These are phyloP conservation scores for Erythrobasidium yunnanense DNA, from an alignment of 768 basidiomycete species.

Conservation along the genomic window DNA sequence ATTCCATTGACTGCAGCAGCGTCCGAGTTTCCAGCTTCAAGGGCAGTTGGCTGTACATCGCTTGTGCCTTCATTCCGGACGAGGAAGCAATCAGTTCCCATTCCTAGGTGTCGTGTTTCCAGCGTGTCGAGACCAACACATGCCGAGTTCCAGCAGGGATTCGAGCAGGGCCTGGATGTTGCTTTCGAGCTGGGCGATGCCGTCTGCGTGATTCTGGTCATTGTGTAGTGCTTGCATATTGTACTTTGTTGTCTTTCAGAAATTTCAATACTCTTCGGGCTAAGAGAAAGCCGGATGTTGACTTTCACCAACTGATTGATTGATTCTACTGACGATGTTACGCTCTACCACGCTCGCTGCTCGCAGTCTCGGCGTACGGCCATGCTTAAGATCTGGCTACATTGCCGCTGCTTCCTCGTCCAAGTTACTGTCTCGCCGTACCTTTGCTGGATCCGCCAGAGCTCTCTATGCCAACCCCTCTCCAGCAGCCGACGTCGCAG, in stretches of 20 bases:
- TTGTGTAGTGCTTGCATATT: background rate
- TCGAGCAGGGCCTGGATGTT: slow-evolving; percentile 18
- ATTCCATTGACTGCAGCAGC: background rate
- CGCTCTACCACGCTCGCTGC: no score
- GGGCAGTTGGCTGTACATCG: slow-evolving; percentile 17
- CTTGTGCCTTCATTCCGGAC: background rate
- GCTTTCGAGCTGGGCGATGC: background rate
- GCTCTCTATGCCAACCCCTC: slow-evolving; percentile 11
- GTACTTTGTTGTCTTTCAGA: background rate
- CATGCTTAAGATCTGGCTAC: background rate
- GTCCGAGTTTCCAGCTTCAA: background rate
- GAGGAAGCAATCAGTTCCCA: no score
- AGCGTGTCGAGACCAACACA: background rate
- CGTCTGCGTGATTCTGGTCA: background rate
- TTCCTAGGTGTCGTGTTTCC: background rate
- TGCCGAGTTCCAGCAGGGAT: slow-evolving; percentile 15
- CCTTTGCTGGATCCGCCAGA: background rate
- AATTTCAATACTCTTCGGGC: background rate
- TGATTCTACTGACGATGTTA: background rate
- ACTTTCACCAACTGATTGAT: background rate
- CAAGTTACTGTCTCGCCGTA: background rate
- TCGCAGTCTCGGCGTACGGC: no score
- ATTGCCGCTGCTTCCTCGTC: background rate
- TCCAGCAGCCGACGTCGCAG: slow-evolving; percentile 13
- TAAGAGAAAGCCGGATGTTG: background rate